These are phyloP conservation scores for Lactarius trivialis DNA, from an alignment of 768 basidiomycete genomes.

Conservation along the genomic window DNA sequence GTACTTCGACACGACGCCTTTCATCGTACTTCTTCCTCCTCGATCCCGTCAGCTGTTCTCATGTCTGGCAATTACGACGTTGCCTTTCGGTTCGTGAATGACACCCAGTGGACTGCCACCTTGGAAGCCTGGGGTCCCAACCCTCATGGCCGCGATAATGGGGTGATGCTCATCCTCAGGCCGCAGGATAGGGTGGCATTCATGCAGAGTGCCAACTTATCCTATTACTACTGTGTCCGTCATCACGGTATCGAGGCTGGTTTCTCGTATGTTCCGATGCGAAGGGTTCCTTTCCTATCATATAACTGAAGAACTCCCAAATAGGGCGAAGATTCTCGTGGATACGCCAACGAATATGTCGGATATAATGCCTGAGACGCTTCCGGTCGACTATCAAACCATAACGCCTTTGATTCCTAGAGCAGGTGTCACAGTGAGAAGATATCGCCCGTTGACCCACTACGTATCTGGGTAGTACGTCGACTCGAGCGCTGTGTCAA, in stretches of 20 bases:
- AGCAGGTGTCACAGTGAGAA: conserved; percentile 13
- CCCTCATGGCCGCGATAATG: conserved; percentile 30
- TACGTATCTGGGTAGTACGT: conserved; percentile 16
- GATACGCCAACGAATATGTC: conserved; percentile 15
- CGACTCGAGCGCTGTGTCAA: not conserved
- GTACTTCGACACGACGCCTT: not conserved
- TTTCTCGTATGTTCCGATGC: conserved; percentile 37
- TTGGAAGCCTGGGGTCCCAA: conserved; percentile 31
- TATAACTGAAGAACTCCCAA: not conserved
- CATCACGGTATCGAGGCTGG: conserved; percentile 35
- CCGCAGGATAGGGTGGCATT: conserved; percentile 39
- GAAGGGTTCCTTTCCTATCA: not conserved
- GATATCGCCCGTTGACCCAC: conserved; percentile 16
- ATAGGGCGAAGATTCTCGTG: conserved; percentile 12
- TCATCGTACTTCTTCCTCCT: not conserved
- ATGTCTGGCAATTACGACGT: conserved; percentile 42
- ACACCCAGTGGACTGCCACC: conserved; percentile 36
- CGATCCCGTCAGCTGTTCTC: not conserved
- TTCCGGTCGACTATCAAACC: conserved; percentile 13
- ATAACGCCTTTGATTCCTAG: conserved; percentile 10
- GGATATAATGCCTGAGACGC: conserved; percentile 12
- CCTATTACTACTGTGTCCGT: conserved; percentile 43
- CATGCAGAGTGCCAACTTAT: conserved; percentile 42
- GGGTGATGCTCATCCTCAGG: conserved; percentile 30
- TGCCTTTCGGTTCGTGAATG: conserved; percentile 45